Percentiles rank a stretch among this genome's conserved stretches.
These are phyloP conservation scores for Candida endomychidarum DNA, from an alignment of 805 yeast species.

Conservation along the genomic window DNA sequence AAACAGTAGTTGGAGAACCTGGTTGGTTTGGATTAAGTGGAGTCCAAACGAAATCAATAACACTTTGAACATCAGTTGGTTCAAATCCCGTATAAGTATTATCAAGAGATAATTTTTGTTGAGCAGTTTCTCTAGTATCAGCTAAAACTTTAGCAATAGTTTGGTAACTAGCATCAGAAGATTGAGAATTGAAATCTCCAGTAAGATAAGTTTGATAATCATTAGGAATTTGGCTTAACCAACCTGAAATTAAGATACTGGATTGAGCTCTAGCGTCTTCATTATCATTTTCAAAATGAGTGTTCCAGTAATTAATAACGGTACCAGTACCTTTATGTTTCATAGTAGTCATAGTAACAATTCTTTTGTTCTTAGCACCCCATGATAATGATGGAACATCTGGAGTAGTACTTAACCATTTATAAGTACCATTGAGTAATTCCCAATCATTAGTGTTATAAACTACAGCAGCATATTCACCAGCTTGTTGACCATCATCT, in stretches of 20 bases:
- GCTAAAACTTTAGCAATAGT: constrained; percentile 27
- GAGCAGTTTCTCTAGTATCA: constrained; percentile 34
- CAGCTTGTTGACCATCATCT: constrained; percentile 49
- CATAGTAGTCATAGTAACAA: constrained; percentile 39
- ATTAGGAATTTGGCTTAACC: constrained; percentile 32
- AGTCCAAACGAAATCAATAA: constrained; percentile 42
- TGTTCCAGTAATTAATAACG: constrained; percentile 42
- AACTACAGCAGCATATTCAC: constrained; percentile 53
- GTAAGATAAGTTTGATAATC: constrained; percentile 41
- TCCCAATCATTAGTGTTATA: constrained; percentile 39
- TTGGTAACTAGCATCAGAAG: constrained; percentile 23
- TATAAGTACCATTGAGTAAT: constrained; percentile 39
- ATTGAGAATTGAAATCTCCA: constrained; percentile 56
- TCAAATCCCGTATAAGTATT: constrained; percentile 44
- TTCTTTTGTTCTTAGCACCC: constrained; percentile 41
- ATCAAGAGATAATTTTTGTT: constrained; percentile 20
- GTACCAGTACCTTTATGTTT: constrained; percentile 44
- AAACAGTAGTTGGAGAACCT: constrained; percentile 18
- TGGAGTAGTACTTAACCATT: constrained; percentile 58
- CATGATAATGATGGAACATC: constrained; percentile 45
- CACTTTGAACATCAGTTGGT: constrained; percentile 21
- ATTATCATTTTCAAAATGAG: constrained; percentile 54
- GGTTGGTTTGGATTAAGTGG: constrained; percentile 25
- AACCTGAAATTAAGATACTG: constrained; percentile 44
- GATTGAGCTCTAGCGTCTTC: constrained; percentile 45